These are phyloP conservation scores for Aspergillus candidus DNA, from an alignment of 2,329 filamentous ascomycete genomes.

Conservation along the genomic window DNA sequence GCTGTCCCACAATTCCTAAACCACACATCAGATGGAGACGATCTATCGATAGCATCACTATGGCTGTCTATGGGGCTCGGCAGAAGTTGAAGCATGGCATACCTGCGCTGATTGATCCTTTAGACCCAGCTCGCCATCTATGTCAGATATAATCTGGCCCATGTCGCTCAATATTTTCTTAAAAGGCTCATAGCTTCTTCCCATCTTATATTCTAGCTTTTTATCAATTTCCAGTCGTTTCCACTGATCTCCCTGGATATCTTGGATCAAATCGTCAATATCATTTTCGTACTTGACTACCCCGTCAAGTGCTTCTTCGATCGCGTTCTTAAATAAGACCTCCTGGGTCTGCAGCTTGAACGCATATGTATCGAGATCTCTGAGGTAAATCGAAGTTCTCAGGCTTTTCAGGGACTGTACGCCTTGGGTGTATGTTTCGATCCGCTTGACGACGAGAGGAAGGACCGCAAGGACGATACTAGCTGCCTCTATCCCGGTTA, in stretches of 20 bases:
- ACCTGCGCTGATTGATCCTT: neutral
- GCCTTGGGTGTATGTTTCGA: constrained; percentile 34
- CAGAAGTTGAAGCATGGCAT: neutral
- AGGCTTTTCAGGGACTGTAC: constrained; percentile 36
- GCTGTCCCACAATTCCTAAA: too few relatives aligned
- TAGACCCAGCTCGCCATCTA: neutral
- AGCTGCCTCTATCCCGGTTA: constrained; percentile 17
- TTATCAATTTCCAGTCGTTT: neutral
- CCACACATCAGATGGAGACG: neutral
- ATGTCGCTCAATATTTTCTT: neutral
- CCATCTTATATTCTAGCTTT: neutral
- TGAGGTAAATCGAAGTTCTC: constrained; percentile 2
- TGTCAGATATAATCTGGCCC: neutral
- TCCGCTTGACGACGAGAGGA: constrained; percentile 28
- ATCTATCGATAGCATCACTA: neutral
- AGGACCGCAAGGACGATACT: constrained; percentile 30
- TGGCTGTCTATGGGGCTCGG: too few relatives aligned
- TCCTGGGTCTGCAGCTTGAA: constrained; percentile 5
- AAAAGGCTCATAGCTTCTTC: neutral
- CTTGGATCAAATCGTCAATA: neutral
- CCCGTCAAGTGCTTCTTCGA: neutral
- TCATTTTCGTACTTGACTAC: neutral
- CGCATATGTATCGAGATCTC: constrained; percentile 4
- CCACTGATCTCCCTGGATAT: neutral
- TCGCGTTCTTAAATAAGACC: constrained; percentile 1